Percentiles rank a stretch among this genome's conserved stretches.
phyloP scores from a whole-genome alignment of 345 rosid genomes.

The Pelargonium nanum region DNA sequence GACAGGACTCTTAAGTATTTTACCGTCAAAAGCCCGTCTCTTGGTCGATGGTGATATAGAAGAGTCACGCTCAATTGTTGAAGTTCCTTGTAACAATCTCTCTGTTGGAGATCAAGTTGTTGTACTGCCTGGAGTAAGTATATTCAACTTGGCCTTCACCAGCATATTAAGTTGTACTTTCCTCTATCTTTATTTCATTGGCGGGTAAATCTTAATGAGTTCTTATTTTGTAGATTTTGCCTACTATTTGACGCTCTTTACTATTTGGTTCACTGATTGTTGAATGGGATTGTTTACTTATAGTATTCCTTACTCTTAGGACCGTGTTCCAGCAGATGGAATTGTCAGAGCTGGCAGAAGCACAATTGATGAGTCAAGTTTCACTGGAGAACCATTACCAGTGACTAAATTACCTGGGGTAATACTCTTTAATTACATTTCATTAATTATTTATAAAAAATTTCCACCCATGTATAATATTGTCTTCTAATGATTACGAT shows the following conservation, averaged over 20 bases:
- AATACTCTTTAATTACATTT: conserved; percentile 19
- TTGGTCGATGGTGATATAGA: conserved; percentile 43
- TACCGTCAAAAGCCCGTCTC: conserved; percentile 93
- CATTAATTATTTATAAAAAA: conserved; percentile 4
- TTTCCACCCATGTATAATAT: too few relatives aligned
- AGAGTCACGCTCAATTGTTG: conserved; percentile 43
- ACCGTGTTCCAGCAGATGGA: conserved; percentile 92
- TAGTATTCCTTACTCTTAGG: conserved; percentile 36
- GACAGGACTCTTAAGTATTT: conserved; percentile 80
- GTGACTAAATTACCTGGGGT: conserved; percentile 88
- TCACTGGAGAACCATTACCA: conserved; percentile 96
- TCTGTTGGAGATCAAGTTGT: conserved; percentile 82
- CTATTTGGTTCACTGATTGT: background rate
- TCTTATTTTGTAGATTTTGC: background rate
- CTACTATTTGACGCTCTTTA: background rate
- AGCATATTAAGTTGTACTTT: conserved; percentile 8
- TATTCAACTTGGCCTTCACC: conserved; percentile 14
- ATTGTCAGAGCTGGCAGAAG: conserved; percentile 91
- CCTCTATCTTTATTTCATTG: conserved; percentile 9
- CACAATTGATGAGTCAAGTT: conserved; percentile 84
- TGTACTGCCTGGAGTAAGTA: conserved; percentile 87
- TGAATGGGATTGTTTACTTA: background rate
- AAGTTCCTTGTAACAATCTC: conserved; percentile 76
- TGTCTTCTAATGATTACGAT: too few relatives aligned
- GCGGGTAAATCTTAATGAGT: background rate